Conservation (phyloP, 176 grass and related monocot genomes). For the Aegilops speltoides region DNA sequence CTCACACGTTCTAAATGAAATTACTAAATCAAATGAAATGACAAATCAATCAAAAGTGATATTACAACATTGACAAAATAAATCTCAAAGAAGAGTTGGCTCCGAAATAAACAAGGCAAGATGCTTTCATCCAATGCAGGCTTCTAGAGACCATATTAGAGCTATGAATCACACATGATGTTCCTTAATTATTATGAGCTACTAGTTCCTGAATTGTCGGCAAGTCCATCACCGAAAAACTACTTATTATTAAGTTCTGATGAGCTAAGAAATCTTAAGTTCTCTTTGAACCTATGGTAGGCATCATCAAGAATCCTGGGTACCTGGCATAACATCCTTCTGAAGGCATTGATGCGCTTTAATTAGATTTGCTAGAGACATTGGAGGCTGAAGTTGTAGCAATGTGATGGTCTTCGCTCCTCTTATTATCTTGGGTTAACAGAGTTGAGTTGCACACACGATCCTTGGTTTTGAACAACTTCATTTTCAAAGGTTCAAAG, state of each 20-base stretch:
- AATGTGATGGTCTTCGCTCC: constrained; percentile 6
- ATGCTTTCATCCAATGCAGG: constrained; percentile 36
- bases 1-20: background rate
- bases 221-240: constrained; percentile 32
- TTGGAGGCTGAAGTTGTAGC: constrained; percentile 36
- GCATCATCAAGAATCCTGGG: background rate
- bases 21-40: background rate
- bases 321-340: constrained; percentile 52
- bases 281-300: constrained; percentile 7
- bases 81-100: constrained; percentile 20
- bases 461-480: constrained; percentile 53
- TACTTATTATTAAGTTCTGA: constrained; percentile 10
- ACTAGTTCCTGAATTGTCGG: constrained; percentile 14
- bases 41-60: background rate
- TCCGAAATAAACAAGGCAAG: constrained; percentile 6
- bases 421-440: constrained; percentile 22
- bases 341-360: constrained; percentile 41
- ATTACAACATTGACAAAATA: background rate
- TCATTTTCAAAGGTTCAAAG: constrained; percentile 45
- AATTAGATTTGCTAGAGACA: constrained; percentile 37
- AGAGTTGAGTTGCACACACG: background rate
- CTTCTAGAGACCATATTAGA: constrained; percentile 39
- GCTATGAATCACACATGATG: constrained; percentile 33
- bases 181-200: constrained; percentile 32
- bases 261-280: constrained; percentile 38